phyloP scores from a whole-genome alignment of 2,329 filamentous ascomycete genomes.

The Orbilia brochopaga region DNA sequence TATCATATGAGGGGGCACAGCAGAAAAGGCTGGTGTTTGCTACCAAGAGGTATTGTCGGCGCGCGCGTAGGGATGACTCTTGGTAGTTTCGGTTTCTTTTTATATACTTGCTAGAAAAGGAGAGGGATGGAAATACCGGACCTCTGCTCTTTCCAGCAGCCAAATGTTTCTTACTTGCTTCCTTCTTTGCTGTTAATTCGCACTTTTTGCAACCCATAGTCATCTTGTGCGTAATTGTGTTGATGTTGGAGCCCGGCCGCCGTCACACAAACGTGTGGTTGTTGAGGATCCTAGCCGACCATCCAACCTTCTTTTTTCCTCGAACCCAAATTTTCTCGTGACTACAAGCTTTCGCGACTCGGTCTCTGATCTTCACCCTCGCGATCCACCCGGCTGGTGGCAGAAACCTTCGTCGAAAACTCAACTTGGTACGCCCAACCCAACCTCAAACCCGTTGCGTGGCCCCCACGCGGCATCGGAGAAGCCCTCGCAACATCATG shows the following conservation, averaged over 20 bases:
- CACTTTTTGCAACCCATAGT: too few relatives aligned
- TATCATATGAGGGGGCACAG: background rate
- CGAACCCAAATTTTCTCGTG: constrained; percentile 24
- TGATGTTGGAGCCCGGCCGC: constrained; percentile 15
- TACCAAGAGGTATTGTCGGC: too few relatives aligned
- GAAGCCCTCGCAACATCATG: background rate
- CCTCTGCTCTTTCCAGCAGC: too few relatives aligned
- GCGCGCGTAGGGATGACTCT: too few relatives aligned
- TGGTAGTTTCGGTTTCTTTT: too few relatives aligned
- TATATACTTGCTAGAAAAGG: too few relatives aligned
- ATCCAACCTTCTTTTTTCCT: constrained; percentile 10
- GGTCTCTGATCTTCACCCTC: background rate
- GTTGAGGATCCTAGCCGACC: constrained; percentile 29
- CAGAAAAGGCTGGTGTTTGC: background rate
- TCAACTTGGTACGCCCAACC: constrained; percentile 19
- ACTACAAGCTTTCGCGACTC: constrained; percentile 16
- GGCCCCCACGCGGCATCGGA: constrained; percentile 8
- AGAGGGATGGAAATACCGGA: too few relatives aligned
- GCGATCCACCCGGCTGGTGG: constrained; percentile 22
- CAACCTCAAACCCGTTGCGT: background rate
- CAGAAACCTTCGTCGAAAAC: constrained; percentile 34
- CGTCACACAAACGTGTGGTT: constrained; percentile 12
- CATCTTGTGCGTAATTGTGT: constrained; percentile 6
- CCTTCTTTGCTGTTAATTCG: too few relatives aligned
- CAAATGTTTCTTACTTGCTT: too few relatives aligned